Evolutionary conservation across 257 asterid species (phyloP).

Genomic region (Perilla frutescens): DNA sequence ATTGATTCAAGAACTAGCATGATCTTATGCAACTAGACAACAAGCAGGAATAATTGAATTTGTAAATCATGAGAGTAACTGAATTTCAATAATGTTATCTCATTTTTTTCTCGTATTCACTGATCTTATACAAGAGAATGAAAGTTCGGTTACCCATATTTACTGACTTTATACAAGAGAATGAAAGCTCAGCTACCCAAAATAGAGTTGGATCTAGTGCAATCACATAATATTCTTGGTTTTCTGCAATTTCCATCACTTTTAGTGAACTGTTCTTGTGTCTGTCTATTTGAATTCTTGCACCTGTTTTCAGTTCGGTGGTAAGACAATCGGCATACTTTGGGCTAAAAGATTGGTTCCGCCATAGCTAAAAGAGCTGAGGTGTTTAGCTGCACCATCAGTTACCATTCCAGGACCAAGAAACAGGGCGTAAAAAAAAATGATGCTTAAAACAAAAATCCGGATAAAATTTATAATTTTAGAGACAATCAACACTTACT

Average conservation of each 20-base stretch:
- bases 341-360: slow-evolving; percentile 77
- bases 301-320: slow-evolving; percentile 64
- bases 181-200: neutral
- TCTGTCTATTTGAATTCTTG: neutral
- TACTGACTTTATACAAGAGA: neutral
- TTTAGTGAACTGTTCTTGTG: neutral
- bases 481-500: no score
- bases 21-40: neutral
- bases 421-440: no score
- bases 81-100: no score
- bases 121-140: no score
- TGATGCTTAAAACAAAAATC: no score
- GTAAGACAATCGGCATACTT: slow-evolving; percentile 74
- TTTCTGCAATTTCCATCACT: neutral
- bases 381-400: slow-evolving; percentile 77
- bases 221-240: neutral
- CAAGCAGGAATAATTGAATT: neutral
- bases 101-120: no score
- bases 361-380: slow-evolving; percentile 81
- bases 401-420: no score
- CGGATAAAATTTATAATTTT: no score
- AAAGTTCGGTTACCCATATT: neutral
- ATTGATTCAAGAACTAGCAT: slow-evolving; percentile 5
- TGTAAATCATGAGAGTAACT: neutral
- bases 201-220: neutral